These are phyloP conservation scores for Solanum sejunctum DNA, from an alignment of 257 asterid species.

Conservation along the genomic window DNA sequence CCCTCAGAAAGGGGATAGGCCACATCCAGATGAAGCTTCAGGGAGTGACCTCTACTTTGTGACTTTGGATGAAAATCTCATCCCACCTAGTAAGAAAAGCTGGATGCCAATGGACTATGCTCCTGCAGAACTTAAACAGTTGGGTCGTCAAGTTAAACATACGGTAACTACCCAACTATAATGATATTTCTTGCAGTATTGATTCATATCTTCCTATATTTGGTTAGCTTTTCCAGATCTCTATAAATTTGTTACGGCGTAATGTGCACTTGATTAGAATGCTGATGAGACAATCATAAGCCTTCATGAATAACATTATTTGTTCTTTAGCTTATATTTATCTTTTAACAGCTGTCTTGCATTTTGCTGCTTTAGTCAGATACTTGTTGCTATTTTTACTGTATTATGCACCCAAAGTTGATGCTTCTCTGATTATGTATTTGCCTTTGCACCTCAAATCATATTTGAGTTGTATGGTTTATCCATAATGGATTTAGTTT, in stretches of 20 bases:
- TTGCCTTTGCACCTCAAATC: not conserved
- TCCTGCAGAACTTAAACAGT: slow-evolving; percentile 27
- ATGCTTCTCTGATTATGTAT: not conserved
- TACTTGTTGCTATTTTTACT: not conserved
- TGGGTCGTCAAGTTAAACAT: slow-evolving; percentile 45
- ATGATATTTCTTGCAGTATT: not conserved
- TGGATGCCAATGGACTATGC: slow-evolving; percentile 80
- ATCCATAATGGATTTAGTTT: not conserved
- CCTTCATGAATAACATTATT: not conserved
- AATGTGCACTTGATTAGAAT: not conserved
- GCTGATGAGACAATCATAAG: not conserved
- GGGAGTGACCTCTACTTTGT: slow-evolving; percentile 95
- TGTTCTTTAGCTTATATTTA: not conserved
- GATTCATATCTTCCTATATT: not conserved
- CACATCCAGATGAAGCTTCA: slow-evolving; percentile 89
- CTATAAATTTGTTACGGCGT: not conserved
- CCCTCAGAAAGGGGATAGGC: slow-evolving; percentile 86
- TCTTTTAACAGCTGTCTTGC: not conserved
- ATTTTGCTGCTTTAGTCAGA: not conserved
- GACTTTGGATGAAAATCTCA: slow-evolving; percentile 84
- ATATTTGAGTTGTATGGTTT: not conserved
- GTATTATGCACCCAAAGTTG: not conserved
- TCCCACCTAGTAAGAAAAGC: slow-evolving; percentile 79
- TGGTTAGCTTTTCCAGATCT: not conserved
- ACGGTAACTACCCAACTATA: slow-evolving; percentile 21